Evolutionary conservation across 352 stramenopile genomes (phyloP).

Genomic region (Phytophthora podocarpi): DNA sequence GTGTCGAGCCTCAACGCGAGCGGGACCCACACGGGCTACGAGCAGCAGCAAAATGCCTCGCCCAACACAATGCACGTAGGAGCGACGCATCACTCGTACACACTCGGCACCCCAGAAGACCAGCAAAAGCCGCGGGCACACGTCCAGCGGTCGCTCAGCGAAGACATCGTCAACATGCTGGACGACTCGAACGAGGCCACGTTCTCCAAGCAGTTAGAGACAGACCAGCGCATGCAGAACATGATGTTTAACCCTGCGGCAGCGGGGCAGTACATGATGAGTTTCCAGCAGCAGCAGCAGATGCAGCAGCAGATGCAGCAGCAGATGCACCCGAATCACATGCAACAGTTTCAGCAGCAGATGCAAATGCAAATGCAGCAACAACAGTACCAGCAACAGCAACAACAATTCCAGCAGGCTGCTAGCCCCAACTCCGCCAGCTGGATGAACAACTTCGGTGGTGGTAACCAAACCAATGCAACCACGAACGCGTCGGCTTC

Average conservation of each 20-base stretch:
- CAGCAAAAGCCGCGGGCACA: conserved; percentile 39
- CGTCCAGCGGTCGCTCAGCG: conserved; percentile 67
- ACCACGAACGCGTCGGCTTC: conserved; percentile 24
- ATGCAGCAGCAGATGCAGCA: conserved; percentile 35
- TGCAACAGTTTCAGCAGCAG: conserved; percentile 27
- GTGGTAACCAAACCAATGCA: conserved; percentile 24
- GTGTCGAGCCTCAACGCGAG: conserved; percentile 6
- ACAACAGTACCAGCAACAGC: conserved; percentile 32
- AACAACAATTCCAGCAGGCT: conserved; percentile 48
- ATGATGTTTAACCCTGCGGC: conserved; percentile 22
- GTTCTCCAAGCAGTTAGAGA: conserved; percentile 39
- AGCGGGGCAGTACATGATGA: conserved; percentile 10
- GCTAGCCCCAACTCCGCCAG: conserved; percentile 18
- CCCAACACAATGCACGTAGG: conserved; percentile 14
- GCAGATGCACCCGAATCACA: no score
- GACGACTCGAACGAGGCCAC: conserved; percentile 55
- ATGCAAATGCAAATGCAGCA: conserved; percentile 10
- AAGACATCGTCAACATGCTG: conserved; percentile 81
- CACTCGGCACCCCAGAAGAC: conserved; percentile 9
- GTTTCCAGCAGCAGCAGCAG: conserved; percentile 31
- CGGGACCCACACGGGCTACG: conserved; percentile 9
- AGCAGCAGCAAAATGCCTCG: conserved; percentile 31
- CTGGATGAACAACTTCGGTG: conserved; percentile 41
- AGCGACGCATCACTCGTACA: not conserved
- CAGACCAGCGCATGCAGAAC: conserved; percentile 28